Base-by-base conservation (phyloP, 2,329 filamentous ascomycete genomes). In the Stemphylium vesicarium region DNA sequence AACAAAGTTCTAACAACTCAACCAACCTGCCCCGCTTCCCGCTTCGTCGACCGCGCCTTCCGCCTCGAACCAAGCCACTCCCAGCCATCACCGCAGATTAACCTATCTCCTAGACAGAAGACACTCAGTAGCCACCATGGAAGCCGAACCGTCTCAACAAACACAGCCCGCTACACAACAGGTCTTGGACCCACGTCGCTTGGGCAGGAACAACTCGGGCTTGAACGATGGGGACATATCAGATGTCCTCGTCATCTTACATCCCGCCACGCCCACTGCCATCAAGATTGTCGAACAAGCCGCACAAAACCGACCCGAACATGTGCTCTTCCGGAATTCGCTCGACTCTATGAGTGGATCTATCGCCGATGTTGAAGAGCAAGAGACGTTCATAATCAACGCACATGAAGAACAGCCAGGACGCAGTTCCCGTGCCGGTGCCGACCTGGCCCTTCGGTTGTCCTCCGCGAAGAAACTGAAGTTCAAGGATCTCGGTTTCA, bases 221-320 rank as follows among this genome's bases (percentile, higher is more conserved):
- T 87, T 97, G 57, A 88, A 85, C 48, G 88, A 93, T 64, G 85
- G 90, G 62, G 93, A 96, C 73, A 85, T 95, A 44, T 85, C 91
- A 58, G 93, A 97, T 76, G 91, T 97, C 64, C 85, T 96, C 62
- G 96, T 92, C 77, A 87, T 97, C 53, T 83, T 98, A 24, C 88
- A 96, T 64, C 93, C 94, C 10, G 86, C 85, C 62, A 91, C 92
- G 2, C 81, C 85, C 35, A 84, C 85, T 18, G 91, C 94, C 16
- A 87, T 88, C 60, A 80, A 81, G 59, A 90, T 93, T 64, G 86
- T 94, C n/a, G 76, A 80, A 37, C 76, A 80, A 2, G 85, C 85
- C 16, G 81, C 84, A 10, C 61, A 76, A 9, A 60, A 68, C 7
- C 74, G 77, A n/a, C 84, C 83, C 4, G 81, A 88, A 52, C 84